phyloP scores from a whole-genome alignment of 129 eudicot genomes.

The Pseudognaphalium luteoalbum region DNA sequence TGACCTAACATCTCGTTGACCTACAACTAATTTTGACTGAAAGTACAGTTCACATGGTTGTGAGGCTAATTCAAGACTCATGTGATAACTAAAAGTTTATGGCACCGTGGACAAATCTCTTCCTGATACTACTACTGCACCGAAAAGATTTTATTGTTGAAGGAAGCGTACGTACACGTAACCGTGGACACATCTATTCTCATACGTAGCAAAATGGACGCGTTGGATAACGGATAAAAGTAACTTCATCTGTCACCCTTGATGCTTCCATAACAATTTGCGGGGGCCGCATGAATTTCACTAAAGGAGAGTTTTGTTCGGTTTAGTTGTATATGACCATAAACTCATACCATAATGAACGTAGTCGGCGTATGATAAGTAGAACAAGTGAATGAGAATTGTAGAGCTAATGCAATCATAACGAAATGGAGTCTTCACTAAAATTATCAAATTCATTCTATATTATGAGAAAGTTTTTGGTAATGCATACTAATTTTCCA shows the following conservation, averaged over 20 bases:
- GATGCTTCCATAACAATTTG: neutral
- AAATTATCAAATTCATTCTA: slow-evolving; percentile 10
- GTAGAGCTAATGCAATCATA: neutral
- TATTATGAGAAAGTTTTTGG: neutral
- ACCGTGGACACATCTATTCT: neutral
- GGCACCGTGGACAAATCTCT: slow-evolving; percentile 23
- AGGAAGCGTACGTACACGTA: neutral
- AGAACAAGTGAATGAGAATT: neutral
- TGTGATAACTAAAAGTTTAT: slow-evolving; percentile 27
- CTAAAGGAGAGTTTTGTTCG: neutral
- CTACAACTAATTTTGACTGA: slow-evolving; percentile 18
- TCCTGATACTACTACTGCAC: slow-evolving; percentile 19
- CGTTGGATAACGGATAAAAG: neutral
- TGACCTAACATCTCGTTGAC: slow-evolving; percentile 35
- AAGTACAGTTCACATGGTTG: slow-evolving; percentile 28
- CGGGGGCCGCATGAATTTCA: neutral
- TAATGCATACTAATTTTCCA: slow-evolving; percentile 22
- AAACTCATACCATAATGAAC: neutral
- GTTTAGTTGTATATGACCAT: neutral
- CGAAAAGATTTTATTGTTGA: slow-evolving; percentile 25
- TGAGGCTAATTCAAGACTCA: slow-evolving; percentile 26
- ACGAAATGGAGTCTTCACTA: slow-evolving; percentile 8
- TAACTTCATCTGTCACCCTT: too few relatives aligned
- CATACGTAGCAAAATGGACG: neutral
- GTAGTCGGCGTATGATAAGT: neutral